Evolutionary conservation across 2,329 filamentous ascomycete genomes (phyloP), one percentile per base, ranked within the genome.

Genomic region (Xylaria sp.): DNA sequence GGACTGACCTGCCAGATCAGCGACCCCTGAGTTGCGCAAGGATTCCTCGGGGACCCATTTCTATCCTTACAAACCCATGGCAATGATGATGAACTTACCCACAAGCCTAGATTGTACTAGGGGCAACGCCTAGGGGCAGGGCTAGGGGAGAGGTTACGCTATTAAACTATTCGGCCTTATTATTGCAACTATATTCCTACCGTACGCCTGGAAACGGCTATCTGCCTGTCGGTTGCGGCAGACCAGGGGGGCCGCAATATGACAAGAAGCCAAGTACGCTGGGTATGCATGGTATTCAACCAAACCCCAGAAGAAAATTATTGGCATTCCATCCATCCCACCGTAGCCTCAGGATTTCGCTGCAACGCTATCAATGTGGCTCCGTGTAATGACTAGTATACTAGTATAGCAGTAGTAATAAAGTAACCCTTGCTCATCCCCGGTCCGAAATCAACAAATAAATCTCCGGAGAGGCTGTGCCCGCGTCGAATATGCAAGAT

Each of bases 1-100:
- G 64, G 56, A 52, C 48, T 60, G 46, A 52, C 49, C 59, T 60
- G 64, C 57, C 58, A 66, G 64, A 67, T 69, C 64, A 48, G 57
- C 33, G 25, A 51, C 59, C 67, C 67, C 67, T 69, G 67, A 66
- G 64, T 36, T 67, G 60, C 67, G 49, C 67, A 67, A 67, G 67
- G 67, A 69, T 69, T 51, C 55, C 23, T 49, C 49, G 64, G 67
- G 67, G 64, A 67, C 56, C 67, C 62, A 64, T 64, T 43, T 56
- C 43, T 60, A 66, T 61, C 66, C 61, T 52, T 57, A 57, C 61
- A 5, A 39, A 18, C 31, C 23, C 54, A 64, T 64, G 43, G 43
- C 25, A 68, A 56, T 39, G 56, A 49, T 28, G 20, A 55, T 33
- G 52, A 15, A 20, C 13, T 33, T 33, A 48, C 18, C 55, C 20